Evolutionary conservation across 2,329 filamentous ascomycete species (phyloP).

Genomic region (Orbilia javanica): DNA sequence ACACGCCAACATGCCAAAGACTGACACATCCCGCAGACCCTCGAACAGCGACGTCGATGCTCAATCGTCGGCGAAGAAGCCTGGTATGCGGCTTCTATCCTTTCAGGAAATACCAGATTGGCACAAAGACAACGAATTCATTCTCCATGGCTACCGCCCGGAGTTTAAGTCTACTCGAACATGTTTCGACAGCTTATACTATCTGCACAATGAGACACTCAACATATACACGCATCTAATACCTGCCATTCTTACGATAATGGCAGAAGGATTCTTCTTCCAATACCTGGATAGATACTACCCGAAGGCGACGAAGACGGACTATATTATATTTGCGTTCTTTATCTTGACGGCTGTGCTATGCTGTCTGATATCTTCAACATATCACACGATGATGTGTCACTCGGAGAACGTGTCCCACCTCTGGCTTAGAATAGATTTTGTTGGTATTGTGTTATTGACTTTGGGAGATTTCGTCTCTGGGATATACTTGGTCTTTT

Average conservation of each 20-base stretch:
- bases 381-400: constrained; percentile 66
- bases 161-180: constrained; percentile 64
- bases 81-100: constrained; percentile 61
- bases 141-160: constrained; percentile 67
- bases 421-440: constrained; percentile 66
- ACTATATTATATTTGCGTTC: constrained; percentile 66
- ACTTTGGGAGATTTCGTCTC: constrained; percentile 65
- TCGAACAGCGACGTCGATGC: constrained; percentile 3
- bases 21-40: constrained; percentile 26
- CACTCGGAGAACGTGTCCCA: constrained; percentile 64
- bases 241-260: constrained; percentile 65
- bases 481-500: constrained; percentile 65
- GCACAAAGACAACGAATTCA: constrained; percentile 67
- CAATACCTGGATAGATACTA: constrained; percentile 62
- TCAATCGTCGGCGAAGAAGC: constrained; percentile 21
- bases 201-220: constrained; percentile 67
- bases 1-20: constrained; percentile 19
- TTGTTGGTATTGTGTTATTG: constrained; percentile 65
- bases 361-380: constrained; percentile 65
- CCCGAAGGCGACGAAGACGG: constrained; percentile 63
- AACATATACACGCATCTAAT: constrained; percentile 68
- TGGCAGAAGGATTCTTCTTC: constrained; percentile 63
- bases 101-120: constrained; percentile 66
- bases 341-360: constrained; percentile 65
- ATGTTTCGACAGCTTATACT: constrained; percentile 66